A percentile compares a stretch with the other conserved stretches of the same genome.
phyloP scores from a whole-genome alignment of 495 filamentous ascomycete species.

The Annulohypoxylon bovei region DNA sequence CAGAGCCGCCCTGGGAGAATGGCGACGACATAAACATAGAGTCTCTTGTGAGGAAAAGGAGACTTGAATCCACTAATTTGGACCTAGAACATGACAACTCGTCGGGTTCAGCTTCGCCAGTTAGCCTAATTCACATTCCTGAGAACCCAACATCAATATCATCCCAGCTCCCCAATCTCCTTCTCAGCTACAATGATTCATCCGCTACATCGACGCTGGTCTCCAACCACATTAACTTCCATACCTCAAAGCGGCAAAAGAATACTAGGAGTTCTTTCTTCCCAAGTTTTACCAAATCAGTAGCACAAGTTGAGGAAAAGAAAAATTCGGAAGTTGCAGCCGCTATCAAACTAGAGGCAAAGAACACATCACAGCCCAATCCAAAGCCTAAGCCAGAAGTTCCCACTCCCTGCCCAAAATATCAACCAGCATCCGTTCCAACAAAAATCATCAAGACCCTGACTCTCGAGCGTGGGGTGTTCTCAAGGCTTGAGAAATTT shows the following conservation, averaged over 20 bases:
- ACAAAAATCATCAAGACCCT: constrained; percentile 44
- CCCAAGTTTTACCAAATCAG: background rate
- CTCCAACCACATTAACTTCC: constrained; percentile 43
- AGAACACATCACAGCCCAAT: background rate
- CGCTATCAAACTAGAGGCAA: background rate
- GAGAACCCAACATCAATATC: background rate
- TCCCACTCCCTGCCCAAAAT: constrained; percentile 28
- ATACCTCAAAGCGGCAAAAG: constrained; percentile 42
- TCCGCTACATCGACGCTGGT: constrained; percentile 38
- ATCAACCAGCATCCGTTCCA: background rate
- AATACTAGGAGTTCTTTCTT: constrained; percentile 39
- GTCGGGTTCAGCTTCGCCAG: constrained; percentile 5
- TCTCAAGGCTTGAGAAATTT: constrained; percentile 55
- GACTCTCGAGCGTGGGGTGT: constrained; percentile 36
- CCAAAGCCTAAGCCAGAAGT: background rate
- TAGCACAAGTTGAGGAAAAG: background rate
- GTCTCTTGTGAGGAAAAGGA: constrained; percentile 38
- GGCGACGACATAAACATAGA: constrained; percentile 15
- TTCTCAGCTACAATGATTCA: constrained; percentile 31
- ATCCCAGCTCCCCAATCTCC: constrained; percentile 15
- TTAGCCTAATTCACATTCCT: constrained; percentile 10
- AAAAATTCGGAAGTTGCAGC: background rate
- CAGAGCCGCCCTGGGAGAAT: constrained; percentile 48
- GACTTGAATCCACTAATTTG: background rate
- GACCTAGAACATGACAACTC: background rate